Base-by-base conservation (phyloP, 345 rosid genomes). In the Sisymbrium altissimum region DNA sequence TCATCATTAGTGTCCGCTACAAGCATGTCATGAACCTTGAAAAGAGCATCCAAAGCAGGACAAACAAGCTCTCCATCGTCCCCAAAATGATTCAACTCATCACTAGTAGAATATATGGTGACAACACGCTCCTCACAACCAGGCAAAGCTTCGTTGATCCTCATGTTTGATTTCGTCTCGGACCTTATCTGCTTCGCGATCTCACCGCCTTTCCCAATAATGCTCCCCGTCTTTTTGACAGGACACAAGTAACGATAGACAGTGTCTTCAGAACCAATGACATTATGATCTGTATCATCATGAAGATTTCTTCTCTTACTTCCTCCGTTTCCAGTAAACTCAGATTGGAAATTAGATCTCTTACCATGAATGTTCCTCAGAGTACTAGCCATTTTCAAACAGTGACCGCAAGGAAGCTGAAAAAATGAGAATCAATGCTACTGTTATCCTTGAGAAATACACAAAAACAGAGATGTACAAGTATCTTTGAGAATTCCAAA, bases 121-220 rank as follows among this genome's bases (percentile, higher is more conserved):
- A 89, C 85, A 74, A 87, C 77, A 46, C 95, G 88, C 73, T 89
- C 96, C 23, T 89, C 96, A 27, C 87, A 86, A 3, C 87, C 87
- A 0, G 85, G 87, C n/a, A 89, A 30, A 23, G 87, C 80, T 59
- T 86, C 92, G 48, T 81, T 81, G 46, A 89, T 87, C 80, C 92
- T 78, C 81, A 89, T 74, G 73, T 82, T 89, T 6, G 92, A 74
- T 70, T 81, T 86, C 0, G 89, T 83, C 8, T 89, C 92, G 5
- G 79, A 74, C 85, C 96, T 78, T 55, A 89, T 78, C 58, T 86
- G 90, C 79, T 89, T 87, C 0, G 84, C 83, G 38, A 89, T 86
- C 45, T 87, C 96, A 48, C 92, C 96, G 12, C 95, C 95, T n/a
- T 81, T 83, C 14, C 95, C 95, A 29, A 89, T 89, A 50, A 87